phyloP scores from a whole-genome alignment of 2,329 filamentous ascomycete genomes.

The Fusarium torulosum region DNA sequence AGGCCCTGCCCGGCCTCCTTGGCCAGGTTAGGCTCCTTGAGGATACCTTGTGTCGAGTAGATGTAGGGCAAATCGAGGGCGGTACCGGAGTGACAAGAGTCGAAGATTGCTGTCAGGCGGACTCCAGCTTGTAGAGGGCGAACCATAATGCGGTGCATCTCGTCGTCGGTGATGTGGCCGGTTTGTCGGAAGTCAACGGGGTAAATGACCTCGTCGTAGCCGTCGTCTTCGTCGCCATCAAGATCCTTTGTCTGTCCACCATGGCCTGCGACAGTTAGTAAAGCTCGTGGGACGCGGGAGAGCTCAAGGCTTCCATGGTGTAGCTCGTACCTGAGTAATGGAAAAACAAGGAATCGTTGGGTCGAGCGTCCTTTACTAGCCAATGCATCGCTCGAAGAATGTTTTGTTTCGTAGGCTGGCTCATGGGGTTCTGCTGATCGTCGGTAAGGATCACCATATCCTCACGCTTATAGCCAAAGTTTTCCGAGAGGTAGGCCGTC shows the following conservation, averaged over 20 bases:
- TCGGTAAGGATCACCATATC: conserved; percentile 98
- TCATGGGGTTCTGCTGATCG: conserved; percentile 97
- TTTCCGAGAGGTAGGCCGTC: conserved; percentile 88
- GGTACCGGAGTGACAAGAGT: conserved; percentile 76
- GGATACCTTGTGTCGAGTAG: conserved; percentile 75
- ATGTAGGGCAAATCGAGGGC: conserved; percentile 76
- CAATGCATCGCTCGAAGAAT: conserved; percentile 97
- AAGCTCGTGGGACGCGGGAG: not conserved
- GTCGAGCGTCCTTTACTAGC: conserved; percentile 91
- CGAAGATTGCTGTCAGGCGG: conserved; percentile 72
- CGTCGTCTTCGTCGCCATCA: conserved; percentile 84
- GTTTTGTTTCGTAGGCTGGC: conserved; percentile 95
- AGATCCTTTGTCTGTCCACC: conserved; percentile 85
- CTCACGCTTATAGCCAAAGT: conserved; percentile 92
- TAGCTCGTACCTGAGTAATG: conserved; percentile 84
- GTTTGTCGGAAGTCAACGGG: conserved; percentile 83
- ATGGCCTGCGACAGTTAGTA: conserved; percentile 65
- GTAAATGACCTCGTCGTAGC: conserved; percentile 87
- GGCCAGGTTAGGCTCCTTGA: conserved; percentile 76
- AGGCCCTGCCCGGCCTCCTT: conserved; percentile 76
- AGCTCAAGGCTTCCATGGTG: not conserved
- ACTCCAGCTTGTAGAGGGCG: conserved; percentile 67
- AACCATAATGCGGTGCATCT: conserved; percentile 82
- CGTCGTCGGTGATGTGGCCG: conserved; percentile 86
- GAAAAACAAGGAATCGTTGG: conserved; percentile 96